phyloP scores from a whole-genome alignment of 176 grass and related monocot species.

The Zea luxurians region DNA sequence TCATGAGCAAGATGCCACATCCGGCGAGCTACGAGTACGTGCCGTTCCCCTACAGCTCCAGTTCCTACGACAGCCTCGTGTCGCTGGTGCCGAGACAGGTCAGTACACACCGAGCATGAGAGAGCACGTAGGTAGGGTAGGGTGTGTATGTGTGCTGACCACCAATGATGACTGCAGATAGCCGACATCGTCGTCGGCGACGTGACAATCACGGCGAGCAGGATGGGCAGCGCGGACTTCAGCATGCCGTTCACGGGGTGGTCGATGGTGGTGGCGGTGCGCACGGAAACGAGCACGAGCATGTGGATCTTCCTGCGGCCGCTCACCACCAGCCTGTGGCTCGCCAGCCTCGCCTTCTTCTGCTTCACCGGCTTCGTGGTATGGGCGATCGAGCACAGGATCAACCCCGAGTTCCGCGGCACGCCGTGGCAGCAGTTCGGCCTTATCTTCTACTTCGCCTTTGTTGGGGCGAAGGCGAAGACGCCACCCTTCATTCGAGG shows the following conservation, averaged over 20 bases:
- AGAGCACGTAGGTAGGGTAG: neutral
- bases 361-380: constrained; percentile 86
- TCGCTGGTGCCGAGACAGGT: constrained; percentile 37
- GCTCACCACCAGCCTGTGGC: constrained; percentile 65
- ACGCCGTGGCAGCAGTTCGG: constrained; percentile 70
- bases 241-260: constrained; percentile 87
- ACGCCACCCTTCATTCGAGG: too few species aligned
- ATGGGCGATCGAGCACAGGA: constrained; percentile 80
- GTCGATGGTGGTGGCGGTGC: constrained; percentile 69
- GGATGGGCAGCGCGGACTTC: constrained; percentile 62
- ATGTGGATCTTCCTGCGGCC: constrained; percentile 93
- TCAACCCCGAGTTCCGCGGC: constrained; percentile 71
- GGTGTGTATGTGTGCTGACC: neutral
- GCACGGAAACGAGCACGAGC: constrained; percentile 34
- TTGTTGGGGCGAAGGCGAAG: too few species aligned
- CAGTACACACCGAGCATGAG: neutral
- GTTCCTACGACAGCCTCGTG: constrained; percentile 53
- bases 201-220: constrained; percentile 62
- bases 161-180: constrained; percentile 9
- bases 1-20: constrained; percentile 48
- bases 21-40: constrained; percentile 33
- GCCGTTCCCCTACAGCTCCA: neutral
- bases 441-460: constrained; percentile 81
- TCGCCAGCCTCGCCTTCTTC: constrained; percentile 74
- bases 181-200: constrained; percentile 64